Evolutionary conservation across 2,329 filamentous ascomycete genomes (phyloP), one percentile per base, ranked within the genome.

Genomic region (Talaromyces funiculosus): DNA sequence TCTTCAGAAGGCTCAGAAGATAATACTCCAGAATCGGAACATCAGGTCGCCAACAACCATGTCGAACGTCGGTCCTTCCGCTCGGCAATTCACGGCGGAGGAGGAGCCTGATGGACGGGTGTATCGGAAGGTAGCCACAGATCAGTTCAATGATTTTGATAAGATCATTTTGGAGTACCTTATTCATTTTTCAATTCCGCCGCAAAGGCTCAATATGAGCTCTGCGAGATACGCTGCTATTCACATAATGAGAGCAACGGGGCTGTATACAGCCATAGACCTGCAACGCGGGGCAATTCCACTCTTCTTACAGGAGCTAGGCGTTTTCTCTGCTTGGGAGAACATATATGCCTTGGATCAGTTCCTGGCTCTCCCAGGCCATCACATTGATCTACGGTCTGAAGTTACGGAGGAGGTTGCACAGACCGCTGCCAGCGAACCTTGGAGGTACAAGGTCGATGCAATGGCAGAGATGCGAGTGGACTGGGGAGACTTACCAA

Each of bases 251-350:
- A 79, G 81, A 49, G 80, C 81, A 2, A 81, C 80, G 0, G 82
- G 80, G 3, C 77, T 84, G 70, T 88, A 88, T 68, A 73, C 75
- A 29, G 72, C 70, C 26, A 67, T 78, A 37, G 69, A 68, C 14
- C 65, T 80, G 18, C 70, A 69, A 43, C 61, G 70, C 14, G 64
- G 66, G 7, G 76, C 79, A 35, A 77, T 79, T 37, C 73, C 74
- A 53, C 65, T 84, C 16, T 81, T 87, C 57, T 68, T 88, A 29
- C 84, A 87, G 66, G 85, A 88, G 65, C 72, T 87, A 22, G 85
- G 85, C 1, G 81, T 84, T 0, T 71, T 86, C n/a, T 69, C 80
- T 8, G 85, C 85, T 0, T 84, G 81, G 75, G 81, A 84, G 64
- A 84, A 86, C 63, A 71, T 80, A 16, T 67, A 76, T 16, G 69